Percentiles rank a stretch among this genome's conserved stretches.
Evolutionary conservation across 148 eudicot genomes (phyloP).

Genomic region (Camellia granthamiana): DNA sequence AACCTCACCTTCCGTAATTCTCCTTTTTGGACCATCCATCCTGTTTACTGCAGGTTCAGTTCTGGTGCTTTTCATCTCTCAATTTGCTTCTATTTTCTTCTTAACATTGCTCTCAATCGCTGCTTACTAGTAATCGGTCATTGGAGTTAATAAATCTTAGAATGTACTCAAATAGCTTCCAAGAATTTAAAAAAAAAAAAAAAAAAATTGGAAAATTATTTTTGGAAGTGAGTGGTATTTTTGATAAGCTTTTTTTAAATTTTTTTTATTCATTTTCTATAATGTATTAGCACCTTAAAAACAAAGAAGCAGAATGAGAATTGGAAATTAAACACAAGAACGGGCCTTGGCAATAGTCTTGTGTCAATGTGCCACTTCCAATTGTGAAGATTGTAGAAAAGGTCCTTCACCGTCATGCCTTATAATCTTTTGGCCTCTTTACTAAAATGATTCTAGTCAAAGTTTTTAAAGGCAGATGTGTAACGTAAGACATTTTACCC

Average conservation of each 20-base stretch:
- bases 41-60: constrained; percentile 88
- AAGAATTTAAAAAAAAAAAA: too few species aligned
- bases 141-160: background rate
- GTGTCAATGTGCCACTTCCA: background rate
- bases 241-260: background rate
- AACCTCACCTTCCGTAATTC: constrained; percentile 92
- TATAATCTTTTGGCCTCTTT: background rate
- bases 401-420: background rate
- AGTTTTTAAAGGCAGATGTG: too few species aligned
- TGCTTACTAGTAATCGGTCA: background rate
- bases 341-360: background rate
- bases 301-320: background rate
- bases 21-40: constrained; percentile 99
- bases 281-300: background rate
- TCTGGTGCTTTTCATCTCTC: constrained; percentile 1
- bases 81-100: background rate
- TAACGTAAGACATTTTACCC: too few species aligned
- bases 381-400: background rate
- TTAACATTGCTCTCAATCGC: background rate
- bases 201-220: too few species aligned
- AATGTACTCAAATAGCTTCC: background rate
- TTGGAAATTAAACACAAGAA: background rate
- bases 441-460: background rate
- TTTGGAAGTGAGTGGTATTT: too few species aligned
- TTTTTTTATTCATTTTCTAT: background rate